A percentile compares a stretch with the other conserved stretches of the same genome.
phyloP scores from a whole-genome alignment of 768 basidiomycete genomes.

The Russula dissimulans region DNA sequence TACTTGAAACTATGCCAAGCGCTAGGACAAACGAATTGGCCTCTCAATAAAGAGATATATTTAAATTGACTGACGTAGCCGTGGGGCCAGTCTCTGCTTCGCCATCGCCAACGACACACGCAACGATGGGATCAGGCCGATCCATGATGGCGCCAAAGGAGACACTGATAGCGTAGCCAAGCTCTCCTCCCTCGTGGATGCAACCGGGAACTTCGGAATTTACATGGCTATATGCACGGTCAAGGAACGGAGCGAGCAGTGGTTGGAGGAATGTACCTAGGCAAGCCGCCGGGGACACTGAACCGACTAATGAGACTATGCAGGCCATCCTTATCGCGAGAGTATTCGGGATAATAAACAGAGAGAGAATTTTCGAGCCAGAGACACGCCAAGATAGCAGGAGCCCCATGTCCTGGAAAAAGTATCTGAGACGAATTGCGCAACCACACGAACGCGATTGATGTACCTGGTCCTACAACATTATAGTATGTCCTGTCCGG shows the following conservation, averaged over 20 bases:
- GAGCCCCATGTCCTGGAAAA: constrained; percentile 29
- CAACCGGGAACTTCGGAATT: constrained; percentile 82
- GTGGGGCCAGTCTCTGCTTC: constrained; percentile 80
- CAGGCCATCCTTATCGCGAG: constrained; percentile 49
- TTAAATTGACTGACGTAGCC: constrained; percentile 34
- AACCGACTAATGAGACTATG: constrained; percentile 64
- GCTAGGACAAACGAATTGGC: constrained; percentile 21
- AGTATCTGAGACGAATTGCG: not conserved
- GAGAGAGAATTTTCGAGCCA: constrained; percentile 76
- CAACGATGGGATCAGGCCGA: constrained; percentile 73
- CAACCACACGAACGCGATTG: not conserved
- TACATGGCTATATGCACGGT: constrained; percentile 40
- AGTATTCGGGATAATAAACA: constrained; percentile 47
- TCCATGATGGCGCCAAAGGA: constrained; percentile 90
- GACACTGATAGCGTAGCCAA: constrained; percentile 82
- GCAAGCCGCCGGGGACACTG: constrained; percentile 77
- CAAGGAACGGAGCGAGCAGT: not conserved
- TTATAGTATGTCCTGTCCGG: constrained; percentile 59
- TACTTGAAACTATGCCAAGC: constrained; percentile 88
- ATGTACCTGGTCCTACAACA: constrained; percentile 67
- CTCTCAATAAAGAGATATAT: not conserved
- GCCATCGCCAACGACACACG: constrained; percentile 81
- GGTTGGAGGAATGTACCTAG: constrained; percentile 40
- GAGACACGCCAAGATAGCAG: constrained; percentile 74
- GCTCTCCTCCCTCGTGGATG: constrained; percentile 88